These are phyloP conservation scores for Aspergillus pseudoglaucus DNA, from an alignment of 2,329 filamentous ascomycete genomes.

Conservation along the genomic window DNA sequence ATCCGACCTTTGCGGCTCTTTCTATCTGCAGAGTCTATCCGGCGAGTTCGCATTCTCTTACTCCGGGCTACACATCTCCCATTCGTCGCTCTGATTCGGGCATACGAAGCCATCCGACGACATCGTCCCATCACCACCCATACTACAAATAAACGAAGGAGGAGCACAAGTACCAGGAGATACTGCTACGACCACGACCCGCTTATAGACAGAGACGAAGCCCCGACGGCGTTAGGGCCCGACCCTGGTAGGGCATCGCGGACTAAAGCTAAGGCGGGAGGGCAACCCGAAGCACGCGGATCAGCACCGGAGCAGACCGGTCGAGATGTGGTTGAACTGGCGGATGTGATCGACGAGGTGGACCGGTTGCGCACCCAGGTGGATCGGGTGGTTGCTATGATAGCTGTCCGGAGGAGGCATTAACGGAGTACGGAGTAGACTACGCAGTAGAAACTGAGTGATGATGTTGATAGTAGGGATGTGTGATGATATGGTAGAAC, in stretches of 20 bases:
- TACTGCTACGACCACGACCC: not conserved
- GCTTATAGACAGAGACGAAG: not conserved
- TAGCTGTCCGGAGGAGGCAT: constrained; percentile 17
- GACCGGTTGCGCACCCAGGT: constrained; percentile 30
- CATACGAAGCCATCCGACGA: constrained; percentile 42
- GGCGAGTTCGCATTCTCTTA: constrained; percentile 51
- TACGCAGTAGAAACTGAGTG: not conserved
- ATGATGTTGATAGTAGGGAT: not conserved
- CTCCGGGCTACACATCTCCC: constrained; percentile 55
- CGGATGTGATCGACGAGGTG: constrained; percentile 29
- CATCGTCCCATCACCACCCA: constrained; percentile 1
- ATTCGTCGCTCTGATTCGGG: constrained; percentile 51
- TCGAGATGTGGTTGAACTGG: constrained; percentile 17
- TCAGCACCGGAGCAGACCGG: constrained; percentile 13
- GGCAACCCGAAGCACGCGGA: constrained; percentile 19
- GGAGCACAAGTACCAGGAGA: not conserved
- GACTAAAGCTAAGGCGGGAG: constrained; percentile 14
- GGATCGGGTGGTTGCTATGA: constrained; percentile 25
- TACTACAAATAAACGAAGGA: not conserved
- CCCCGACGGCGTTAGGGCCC: not conserved
- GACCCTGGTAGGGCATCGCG: not conserved
- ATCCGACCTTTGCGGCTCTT: constrained; percentile 54
- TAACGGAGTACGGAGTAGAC: constrained; percentile 3
- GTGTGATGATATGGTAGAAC: not conserved
- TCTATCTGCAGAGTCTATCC: constrained; percentile 48